These are phyloP conservation scores for Suillus discolor DNA, from an alignment of 768 basidiomycete genomes.

Conservation along the genomic window DNA sequence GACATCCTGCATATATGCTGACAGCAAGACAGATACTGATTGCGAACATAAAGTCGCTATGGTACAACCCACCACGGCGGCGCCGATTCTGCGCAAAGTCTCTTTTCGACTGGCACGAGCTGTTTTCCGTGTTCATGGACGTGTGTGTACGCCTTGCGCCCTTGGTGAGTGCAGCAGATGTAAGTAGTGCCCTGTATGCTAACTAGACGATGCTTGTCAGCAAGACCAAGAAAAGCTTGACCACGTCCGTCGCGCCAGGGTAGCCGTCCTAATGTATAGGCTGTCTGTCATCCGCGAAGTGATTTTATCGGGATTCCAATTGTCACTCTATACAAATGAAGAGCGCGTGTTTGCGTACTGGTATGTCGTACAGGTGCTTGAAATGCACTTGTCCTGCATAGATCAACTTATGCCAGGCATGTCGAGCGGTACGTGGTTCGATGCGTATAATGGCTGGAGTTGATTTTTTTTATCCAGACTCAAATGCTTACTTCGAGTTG, in stretches of 20 bases:
- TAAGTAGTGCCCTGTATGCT: neutral
- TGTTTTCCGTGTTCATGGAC: constrained; percentile 50
- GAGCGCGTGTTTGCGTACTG: constrained; percentile 80
- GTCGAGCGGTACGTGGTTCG: constrained; percentile 38
- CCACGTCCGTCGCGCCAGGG: constrained; percentile 45
- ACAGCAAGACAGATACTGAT: constrained; percentile 50
- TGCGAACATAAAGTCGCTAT: constrained; percentile 59
- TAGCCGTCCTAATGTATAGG: constrained; percentile 58
- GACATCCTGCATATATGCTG: constrained; percentile 2
- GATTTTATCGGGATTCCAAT: constrained; percentile 73
- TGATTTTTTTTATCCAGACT: constrained; percentile 15
- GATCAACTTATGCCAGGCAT: constrained; percentile 48
- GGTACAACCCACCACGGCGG: constrained; percentile 69
- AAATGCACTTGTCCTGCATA: constrained; percentile 55
- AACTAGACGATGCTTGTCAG: neutral
- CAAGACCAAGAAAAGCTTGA: constrained; percentile 27
- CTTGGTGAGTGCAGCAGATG: constrained; percentile 12
- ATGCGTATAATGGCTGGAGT: constrained; percentile 8
- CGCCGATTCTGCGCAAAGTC: constrained; percentile 67
- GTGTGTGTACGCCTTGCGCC: constrained; percentile 24
- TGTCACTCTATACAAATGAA: constrained; percentile 68
- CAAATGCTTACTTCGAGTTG: constrained; percentile 44
- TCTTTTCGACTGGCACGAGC: constrained; percentile 63
- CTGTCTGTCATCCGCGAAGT: constrained; percentile 65
- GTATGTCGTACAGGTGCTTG: constrained; percentile 62